phyloP scores from a whole-genome alignment of 257 asterid genomes.

The Knoxia roxburghii region DNA sequence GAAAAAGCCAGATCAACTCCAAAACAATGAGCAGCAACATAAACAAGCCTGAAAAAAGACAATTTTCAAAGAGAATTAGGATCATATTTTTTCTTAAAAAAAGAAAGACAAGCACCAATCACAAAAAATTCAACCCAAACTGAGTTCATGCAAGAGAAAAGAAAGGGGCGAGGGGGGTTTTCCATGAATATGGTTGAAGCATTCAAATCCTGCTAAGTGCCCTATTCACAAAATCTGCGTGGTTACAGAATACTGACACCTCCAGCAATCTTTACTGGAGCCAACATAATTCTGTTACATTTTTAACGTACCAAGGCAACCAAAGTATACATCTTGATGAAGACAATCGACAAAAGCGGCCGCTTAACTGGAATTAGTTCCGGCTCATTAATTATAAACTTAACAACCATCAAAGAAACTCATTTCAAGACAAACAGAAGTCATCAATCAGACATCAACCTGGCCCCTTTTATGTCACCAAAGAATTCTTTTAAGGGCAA shows the following conservation, averaged over 20 bases:
- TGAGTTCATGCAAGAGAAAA: too few relatives aligned
- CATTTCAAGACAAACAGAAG: not conserved
- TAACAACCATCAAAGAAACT: not conserved
- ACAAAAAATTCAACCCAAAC: too few relatives aligned
- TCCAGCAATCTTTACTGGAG: not conserved
- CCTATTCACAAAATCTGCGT: not conserved
- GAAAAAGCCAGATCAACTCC: slow-evolving; percentile 1
- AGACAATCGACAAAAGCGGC: not conserved
- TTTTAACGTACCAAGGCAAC: not conserved
- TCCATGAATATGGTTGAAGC: not conserved
- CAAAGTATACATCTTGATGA: not conserved
- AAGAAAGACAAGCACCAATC: not conserved
- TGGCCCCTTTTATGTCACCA: not conserved
- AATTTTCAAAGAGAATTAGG: slow-evolving; percentile 1
- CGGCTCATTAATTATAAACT: too few relatives aligned
- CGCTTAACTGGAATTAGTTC: not conserved
- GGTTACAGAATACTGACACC: not conserved
- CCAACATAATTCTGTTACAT: not conserved
- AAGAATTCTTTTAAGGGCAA: slow-evolving; percentile 9
- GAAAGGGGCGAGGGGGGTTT: too few relatives aligned
- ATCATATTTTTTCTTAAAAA: not conserved
- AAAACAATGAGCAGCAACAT: not conserved
- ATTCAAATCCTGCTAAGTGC: not conserved
- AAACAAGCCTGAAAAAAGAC: slow-evolving; percentile 10
- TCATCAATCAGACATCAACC: not conserved